Percentiles rank a stretch among this genome's conserved stretches.
Conservation (phyloP, 2,329 filamentous ascomycete genomes). For the Penicillium sp. region DNA sequence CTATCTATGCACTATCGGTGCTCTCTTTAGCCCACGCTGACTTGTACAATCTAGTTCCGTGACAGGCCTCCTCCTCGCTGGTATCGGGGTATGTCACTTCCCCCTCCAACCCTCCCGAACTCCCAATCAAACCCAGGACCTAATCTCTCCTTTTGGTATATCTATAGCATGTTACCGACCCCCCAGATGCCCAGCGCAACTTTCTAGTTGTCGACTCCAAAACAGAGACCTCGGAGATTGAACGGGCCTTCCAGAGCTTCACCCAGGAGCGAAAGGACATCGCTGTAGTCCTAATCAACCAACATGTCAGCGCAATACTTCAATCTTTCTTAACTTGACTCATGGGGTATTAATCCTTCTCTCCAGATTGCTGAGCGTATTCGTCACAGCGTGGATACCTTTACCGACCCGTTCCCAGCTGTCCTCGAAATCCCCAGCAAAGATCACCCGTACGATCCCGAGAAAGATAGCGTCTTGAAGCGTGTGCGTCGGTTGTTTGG, state of each 20-base stretch:
- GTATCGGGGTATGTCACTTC: slow-evolving; percentile 75
- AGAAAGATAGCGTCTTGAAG: slow-evolving; percentile 97
- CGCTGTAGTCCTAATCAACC: slow-evolving; percentile 94
- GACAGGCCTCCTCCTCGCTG: slow-evolving; percentile 90
- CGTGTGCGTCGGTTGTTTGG: slow-evolving; percentile 76
- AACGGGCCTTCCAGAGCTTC: slow-evolving; percentile 86
- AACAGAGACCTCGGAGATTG: slow-evolving; percentile 86
- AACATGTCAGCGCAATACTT: slow-evolving; percentile 70
- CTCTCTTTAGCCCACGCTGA: slow-evolving; percentile 22
- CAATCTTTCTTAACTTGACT: too few relatives aligned
- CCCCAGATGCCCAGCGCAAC: slow-evolving; percentile 92
- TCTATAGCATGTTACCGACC: slow-evolving; percentile 81
- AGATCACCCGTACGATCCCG: slow-evolving; percentile 97
- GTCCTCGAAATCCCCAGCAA: slow-evolving; percentile 97
- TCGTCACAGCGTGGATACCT: slow-evolving; percentile 85
- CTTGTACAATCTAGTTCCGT: slow-evolving; percentile 71
- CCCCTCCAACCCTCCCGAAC: not conserved
- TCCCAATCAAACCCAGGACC: not conserved
- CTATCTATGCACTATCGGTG: not conserved
- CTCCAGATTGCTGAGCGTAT: slow-evolving; percentile 88
- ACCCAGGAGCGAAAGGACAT: slow-evolving; percentile 93
- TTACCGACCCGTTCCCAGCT: slow-evolving; percentile 93
- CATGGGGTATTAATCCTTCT: not conserved
- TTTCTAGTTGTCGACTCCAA: slow-evolving; percentile 95
- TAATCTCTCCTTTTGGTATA: not conserved